These are phyloP conservation scores for Ophiostoma pallidulum DNA, from an alignment of 2,329 filamentous ascomycete species.

Conservation along the genomic window DNA sequence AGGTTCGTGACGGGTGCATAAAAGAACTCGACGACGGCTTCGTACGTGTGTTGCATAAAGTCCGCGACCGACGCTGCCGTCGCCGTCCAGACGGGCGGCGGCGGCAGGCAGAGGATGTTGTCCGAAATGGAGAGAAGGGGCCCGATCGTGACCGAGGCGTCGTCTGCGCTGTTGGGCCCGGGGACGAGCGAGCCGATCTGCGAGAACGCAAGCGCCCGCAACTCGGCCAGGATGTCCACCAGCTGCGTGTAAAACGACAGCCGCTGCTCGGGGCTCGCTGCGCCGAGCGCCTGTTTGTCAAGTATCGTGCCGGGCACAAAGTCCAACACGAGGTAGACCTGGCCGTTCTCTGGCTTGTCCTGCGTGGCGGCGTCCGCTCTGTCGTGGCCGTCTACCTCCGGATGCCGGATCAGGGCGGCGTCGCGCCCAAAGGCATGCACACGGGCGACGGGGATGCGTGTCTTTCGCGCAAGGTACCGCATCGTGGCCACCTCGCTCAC, in stretches of 20 bases:
- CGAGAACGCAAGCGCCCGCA: conserved; percentile 19
- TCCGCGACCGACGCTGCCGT: background rate
- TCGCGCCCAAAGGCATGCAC: conserved; percentile 18
- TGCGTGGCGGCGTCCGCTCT: background rate
- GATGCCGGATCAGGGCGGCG: background rate
- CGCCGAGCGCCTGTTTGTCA: conserved; percentile 10
- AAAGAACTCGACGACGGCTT: conserved; percentile 8
- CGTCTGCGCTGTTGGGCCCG: conserved; percentile 11
- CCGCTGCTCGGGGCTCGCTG: background rate
- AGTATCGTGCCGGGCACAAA: conserved; percentile 17
- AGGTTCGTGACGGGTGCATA: conserved; percentile 6
- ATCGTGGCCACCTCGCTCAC: conserved; percentile 21
- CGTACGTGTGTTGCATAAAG: conserved; percentile 1
- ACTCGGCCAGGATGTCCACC: conserved; percentile 20
- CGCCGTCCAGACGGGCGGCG: background rate
- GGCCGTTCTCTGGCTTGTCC: conserved; percentile 1
- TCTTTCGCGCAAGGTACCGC: conserved; percentile 17
- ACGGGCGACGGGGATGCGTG: conserved; percentile 18
- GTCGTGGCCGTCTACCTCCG: too few species aligned
- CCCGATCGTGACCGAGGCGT: conserved; percentile 1
- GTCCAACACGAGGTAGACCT: conserved; percentile 19
- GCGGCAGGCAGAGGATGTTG: conserved; percentile 3
- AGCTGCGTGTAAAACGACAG: conserved; percentile 16
- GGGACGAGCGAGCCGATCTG: conserved; percentile 20
- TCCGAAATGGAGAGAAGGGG: conserved; percentile 15